Base-by-base conservation (phyloP, 1,139 yeast genomes). In the Casaregolazyma lundiana region DNA sequence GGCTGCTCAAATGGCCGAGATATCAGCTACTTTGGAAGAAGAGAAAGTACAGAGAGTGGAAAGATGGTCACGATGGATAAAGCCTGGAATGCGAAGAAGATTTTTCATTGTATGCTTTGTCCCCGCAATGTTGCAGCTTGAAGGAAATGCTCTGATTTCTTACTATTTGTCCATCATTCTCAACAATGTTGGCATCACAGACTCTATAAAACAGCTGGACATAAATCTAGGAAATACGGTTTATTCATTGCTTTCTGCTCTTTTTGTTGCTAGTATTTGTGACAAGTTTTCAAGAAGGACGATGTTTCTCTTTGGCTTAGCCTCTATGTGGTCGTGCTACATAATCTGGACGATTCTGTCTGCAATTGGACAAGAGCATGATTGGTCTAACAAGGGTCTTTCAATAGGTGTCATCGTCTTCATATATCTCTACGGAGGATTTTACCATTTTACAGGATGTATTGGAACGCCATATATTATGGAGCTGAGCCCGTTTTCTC, bases 401-500 rank as follows among this genome's bases (percentile, higher is more conserved):
- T 32, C 41, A 38, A 38, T 22, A 22, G 41, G 41, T 15, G 41
- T 38, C 1, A 38, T 38, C 4, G 41, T 34, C 1, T n/a, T 38
- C 11, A 38, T 38, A 8, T 32, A 22, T 18, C 34, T 38, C 15
- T 38, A 22, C 17, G 29, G 18, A 8, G 41, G 13, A 15, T 38
- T 38, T n/a, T 22, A 38, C 21, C 11, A 15, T 4, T 24, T 34
- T 6, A 22, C 34, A 34, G 24, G 13, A n/a, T 15, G 15, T 49
- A 40, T 35, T 48, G 44, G 55, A 20, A 40, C 38, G 22, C 42
- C 42, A 15, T 68, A 67, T 44, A 46, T 57, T 15, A 64, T 65
- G 40, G 72, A 69, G 53, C 58, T 67, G 21, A 52, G 62, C 38
- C 70, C 73, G 16, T 69, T 59, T 60, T 57, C 64, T 8, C 47